Conservation (phyloP, 2,329 filamentous ascomycete genomes). For the Aspergillus spinulosporus region DNA sequence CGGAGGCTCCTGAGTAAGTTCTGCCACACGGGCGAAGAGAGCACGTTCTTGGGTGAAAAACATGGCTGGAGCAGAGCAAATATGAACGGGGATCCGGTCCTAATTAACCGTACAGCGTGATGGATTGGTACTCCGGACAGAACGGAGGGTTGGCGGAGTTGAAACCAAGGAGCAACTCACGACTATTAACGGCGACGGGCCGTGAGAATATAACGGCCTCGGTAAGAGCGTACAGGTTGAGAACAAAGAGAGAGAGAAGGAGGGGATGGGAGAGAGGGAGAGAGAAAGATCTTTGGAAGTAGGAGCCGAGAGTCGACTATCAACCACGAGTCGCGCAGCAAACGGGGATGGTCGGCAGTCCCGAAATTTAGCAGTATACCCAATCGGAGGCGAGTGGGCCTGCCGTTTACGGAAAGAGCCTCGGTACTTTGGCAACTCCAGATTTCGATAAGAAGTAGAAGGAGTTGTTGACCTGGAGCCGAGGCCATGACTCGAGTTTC, state of each 20-base stretch:
- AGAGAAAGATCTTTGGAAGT: background rate
- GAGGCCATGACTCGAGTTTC: background rate
- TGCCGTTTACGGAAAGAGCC: slow-evolving; percentile 3
- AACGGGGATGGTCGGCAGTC: background rate
- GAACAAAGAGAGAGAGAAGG: slow-evolving; percentile 4
- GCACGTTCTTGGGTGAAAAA: slow-evolving; percentile 38
- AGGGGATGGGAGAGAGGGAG: background rate
- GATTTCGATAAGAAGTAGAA: background rate
- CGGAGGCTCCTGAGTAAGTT: slow-evolving; percentile 64
- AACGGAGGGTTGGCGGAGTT: background rate
- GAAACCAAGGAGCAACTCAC: background rate
- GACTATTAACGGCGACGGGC: background rate
- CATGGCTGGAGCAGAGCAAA: slow-evolving; percentile 28
- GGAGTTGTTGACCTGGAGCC: background rate
- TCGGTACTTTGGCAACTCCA: slow-evolving; percentile 7
- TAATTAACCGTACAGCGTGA: background rate
- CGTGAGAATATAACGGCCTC: background rate
- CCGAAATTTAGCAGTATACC: background rate
- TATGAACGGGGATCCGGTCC: background rate
- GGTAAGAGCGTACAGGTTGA: background rate
- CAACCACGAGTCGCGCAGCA: background rate
- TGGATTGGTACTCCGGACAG: background rate
- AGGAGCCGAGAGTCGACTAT: background rate
- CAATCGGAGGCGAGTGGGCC: background rate
- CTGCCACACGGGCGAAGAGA: slow-evolving; percentile 43